Percentiles rank a stretch among this genome's conserved stretches.
phyloP scores from a whole-genome alignment of 2,329 filamentous ascomycete genomes.

The Diaporthe citriasiana region DNA sequence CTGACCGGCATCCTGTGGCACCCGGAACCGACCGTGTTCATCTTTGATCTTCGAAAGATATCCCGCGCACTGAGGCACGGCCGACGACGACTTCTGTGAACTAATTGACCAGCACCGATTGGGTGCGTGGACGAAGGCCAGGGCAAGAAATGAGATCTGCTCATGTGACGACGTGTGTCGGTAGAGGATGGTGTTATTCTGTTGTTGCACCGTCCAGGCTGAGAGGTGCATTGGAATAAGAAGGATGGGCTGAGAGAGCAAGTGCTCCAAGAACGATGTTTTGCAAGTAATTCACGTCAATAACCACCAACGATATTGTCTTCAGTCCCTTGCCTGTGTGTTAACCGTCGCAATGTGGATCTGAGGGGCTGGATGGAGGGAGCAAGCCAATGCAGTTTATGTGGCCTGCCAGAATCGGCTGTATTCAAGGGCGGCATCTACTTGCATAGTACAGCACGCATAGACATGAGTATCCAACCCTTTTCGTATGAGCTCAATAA shows the following conservation, averaged over 20 bases:
- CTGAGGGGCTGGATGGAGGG: background rate
- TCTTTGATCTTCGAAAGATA: background rate
- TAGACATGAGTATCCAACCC: too few relatives aligned
- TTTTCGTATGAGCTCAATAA: background rate
- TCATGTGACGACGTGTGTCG: background rate
- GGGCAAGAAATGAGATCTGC: background rate
- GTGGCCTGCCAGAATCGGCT: background rate
- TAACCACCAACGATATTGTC: too few relatives aligned
- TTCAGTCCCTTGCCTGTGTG: background rate
- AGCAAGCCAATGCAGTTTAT: background rate
- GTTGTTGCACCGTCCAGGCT: too few relatives aligned
- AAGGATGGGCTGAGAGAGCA: background rate
- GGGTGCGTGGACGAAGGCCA: background rate
- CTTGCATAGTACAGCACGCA: background rate
- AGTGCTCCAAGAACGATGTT: background rate
- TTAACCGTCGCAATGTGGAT: background rate
- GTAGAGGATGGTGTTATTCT: background rate
- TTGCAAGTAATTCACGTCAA: background rate
- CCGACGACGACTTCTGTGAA: background rate
- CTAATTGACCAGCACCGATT: background rate
- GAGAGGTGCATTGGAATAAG: background rate
- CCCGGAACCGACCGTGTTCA: background rate
- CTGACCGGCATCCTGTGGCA: constrained; percentile 19
- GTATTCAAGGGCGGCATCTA: background rate
- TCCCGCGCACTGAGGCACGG: background rate